Evolutionary conservation across 768 basidiomycete genomes (phyloP).

Genomic region (Lactarius quietus): DNA sequence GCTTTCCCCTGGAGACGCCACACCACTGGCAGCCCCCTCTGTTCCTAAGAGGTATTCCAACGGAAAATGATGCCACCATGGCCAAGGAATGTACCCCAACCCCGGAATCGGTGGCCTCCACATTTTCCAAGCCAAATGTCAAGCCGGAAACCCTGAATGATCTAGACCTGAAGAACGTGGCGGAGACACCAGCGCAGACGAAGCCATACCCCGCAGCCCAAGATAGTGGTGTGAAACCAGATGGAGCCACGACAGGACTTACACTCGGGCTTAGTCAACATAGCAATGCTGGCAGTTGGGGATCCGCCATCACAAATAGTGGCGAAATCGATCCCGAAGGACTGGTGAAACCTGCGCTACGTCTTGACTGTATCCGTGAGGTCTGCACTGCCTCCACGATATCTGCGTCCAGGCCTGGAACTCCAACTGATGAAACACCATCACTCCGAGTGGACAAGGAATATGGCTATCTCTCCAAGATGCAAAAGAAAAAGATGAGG

Average conservation of each 20-base stretch:
- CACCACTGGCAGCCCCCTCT: no score
- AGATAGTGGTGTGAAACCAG: background rate
- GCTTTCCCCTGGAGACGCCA: no score
- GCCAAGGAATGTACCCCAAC: background rate
- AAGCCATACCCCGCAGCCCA: background rate
- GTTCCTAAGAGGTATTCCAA: background rate
- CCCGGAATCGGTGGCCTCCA: background rate
- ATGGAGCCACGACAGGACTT: background rate
- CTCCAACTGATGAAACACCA: background rate
- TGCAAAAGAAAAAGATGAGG: background rate
- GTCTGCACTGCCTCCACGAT: conserved; percentile 2
- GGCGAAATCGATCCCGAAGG: background rate
- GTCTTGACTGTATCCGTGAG: background rate
- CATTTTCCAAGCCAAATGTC: background rate
- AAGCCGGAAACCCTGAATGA: background rate
- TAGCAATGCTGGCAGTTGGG: background rate
- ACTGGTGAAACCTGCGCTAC: background rate
- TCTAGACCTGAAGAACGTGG: background rate
- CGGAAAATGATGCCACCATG: background rate
- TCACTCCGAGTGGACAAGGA: no score
- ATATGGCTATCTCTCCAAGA: background rate
- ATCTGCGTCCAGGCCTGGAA: background rate
- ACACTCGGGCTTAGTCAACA: background rate
- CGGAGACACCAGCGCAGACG: background rate
- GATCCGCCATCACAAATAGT: background rate